Base-by-base conservation (phyloP, 306 rosid genomes). In the peach (Prunus persica) region DNA sequence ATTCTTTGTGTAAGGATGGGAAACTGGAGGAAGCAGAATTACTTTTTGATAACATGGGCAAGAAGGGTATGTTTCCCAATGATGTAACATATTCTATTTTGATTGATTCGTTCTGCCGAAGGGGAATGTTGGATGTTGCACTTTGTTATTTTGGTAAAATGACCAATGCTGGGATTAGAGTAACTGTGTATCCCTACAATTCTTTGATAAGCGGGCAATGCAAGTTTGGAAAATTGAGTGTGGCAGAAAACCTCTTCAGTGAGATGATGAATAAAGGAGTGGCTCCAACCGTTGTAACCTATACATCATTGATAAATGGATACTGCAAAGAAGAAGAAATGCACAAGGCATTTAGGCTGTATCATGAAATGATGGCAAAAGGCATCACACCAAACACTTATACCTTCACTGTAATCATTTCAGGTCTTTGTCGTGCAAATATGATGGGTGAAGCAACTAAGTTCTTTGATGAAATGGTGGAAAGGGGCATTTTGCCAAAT, bases 121-220 rank as follows among this genome's bases (percentile, higher is more conserved):
- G 79, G 69, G 97, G 90, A 55, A 86, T 83, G 67, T 70, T 91
- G 77, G 95, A 85, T 77, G 84, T 76, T 79, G 98, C 97, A 45
- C 24, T 73, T 45, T 71, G 80, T 74, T 90, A 88, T 77, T 90
- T 94, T 76, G 68, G 77, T 72, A 89, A 80, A 82, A 90, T 94
- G 93, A 65, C 58, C 32, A 80, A 80, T 70, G 82, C 79, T 61
- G 86, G 96, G 57, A 77, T 86, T 78, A 75, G 57, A 78, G 85
- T 83, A 72, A 85, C 93, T 20, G 81, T 89, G 57, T 92, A 84
- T 82, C 85, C 96, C 18, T 94, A 90, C 83, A 94, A 90, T 80
- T 84, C 96, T 74, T 77, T 94, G 92, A 90, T 94, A 76, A 89
- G 80, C 67, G 97, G 97, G 27, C 86, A 89, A 56, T 92, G 96